These are phyloP conservation scores for Phlegmacium glaucopus DNA, from an alignment of 768 basidiomycete genomes.

Conservation along the genomic window DNA sequence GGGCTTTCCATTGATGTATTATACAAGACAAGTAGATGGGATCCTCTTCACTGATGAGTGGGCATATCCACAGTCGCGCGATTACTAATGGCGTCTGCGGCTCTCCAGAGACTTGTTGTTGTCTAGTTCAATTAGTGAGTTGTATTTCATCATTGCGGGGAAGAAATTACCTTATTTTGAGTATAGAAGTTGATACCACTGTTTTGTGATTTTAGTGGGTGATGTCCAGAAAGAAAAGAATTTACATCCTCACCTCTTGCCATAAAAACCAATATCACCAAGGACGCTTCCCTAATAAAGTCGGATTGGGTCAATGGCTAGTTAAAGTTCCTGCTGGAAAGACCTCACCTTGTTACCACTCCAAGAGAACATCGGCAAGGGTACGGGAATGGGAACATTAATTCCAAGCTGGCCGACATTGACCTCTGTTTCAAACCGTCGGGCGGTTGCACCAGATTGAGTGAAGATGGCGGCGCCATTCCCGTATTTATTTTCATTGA, in stretches of 20 bases:
- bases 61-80: constrained; percentile 88
- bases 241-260: constrained; percentile 56
- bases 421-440: constrained; percentile 85
- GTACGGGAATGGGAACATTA: constrained; percentile 92
- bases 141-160: not conserved
- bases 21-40: not conserved
- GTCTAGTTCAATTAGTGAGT: constrained; percentile 48
- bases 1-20: not conserved
- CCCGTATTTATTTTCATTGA: constrained; percentile 89
- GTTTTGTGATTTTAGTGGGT: constrained; percentile 5
- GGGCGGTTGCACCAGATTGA: constrained; percentile 91
- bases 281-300: constrained; percentile 58
- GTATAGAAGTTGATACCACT: constrained; percentile 96
- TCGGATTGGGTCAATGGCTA: constrained; percentile 1
- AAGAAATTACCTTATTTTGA: constrained; percentile 72
- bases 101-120: constrained; percentile 88
- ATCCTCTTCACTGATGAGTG: constrained; percentile 53
- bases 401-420: constrained; percentile 93
- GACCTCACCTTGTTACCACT: constrained; percentile 79
- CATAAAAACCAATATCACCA: constrained; percentile 90
- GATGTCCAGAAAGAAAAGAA: constrained; percentile 6
- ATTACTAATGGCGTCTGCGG: constrained; percentile 77
- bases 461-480: constrained; percentile 97
- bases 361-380: constrained; percentile 92
- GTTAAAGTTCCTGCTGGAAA: not conserved